Evolutionary conservation across 371 early-diverging fungal species (phyloP).

Genomic region (Mucor racemosus): DNA sequence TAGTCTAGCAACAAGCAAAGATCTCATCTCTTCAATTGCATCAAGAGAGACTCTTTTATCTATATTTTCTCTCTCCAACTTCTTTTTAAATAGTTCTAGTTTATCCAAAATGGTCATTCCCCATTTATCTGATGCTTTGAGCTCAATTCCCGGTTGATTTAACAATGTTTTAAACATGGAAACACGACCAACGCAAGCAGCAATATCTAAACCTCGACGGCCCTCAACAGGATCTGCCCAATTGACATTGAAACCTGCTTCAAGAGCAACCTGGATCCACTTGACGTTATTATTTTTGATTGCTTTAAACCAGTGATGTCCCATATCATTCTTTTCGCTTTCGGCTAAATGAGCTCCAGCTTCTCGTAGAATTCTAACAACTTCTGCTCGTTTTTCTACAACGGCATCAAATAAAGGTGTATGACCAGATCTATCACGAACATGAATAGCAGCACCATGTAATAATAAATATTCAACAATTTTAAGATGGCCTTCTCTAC

Average conservation of each 20-base stretch:
- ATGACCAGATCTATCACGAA: conserved; percentile 87
- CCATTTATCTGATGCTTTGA: conserved; percentile 39
- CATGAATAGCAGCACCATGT: conserved; percentile 92
- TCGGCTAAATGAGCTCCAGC: conserved; percentile 93
- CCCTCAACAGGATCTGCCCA: conserved; percentile 51
- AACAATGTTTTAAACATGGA: conserved; percentile 41
- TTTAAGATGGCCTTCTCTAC: conserved; percentile 73
- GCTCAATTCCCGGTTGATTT: conserved; percentile 29
- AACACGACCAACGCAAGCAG: conserved; percentile 39
- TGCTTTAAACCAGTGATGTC: conserved; percentile 49
- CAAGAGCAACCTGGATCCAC: conserved; percentile 39
- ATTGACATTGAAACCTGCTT: conserved; percentile 50
- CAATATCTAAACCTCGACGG: conserved; percentile 46
- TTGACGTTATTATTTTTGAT: conserved; percentile 40
- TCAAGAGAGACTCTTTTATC: conserved; percentile 4
- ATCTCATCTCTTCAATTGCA: conserved; percentile 21
- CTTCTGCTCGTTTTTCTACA: conserved; percentile 59
- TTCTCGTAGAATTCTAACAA: conserved; percentile 68
- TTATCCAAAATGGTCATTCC: conserved; percentile 38
- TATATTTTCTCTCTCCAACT: neutral
- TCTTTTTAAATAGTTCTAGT: conserved; percentile 28
- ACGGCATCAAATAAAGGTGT: conserved; percentile 90
- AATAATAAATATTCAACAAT: conserved; percentile 77
- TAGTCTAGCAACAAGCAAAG: conserved; percentile 2
- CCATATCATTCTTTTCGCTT: conserved; percentile 74